Conservation (phyloP, 768 basidiomycete species). For the Calocera cornea region DNA sequence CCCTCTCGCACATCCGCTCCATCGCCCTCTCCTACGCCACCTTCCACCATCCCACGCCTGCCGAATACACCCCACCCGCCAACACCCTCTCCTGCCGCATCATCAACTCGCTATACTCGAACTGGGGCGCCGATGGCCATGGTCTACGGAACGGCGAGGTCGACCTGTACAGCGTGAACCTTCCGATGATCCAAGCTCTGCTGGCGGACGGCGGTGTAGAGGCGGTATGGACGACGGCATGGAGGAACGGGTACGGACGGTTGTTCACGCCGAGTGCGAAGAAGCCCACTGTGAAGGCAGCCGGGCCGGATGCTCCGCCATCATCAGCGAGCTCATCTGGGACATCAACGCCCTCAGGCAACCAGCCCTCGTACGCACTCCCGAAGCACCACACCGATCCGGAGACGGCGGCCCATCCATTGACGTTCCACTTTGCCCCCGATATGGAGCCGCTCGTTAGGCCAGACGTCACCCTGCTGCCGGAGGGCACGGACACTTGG, state of each 20-base stretch:
- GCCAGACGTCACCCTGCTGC: constrained; percentile 44
- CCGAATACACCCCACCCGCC: constrained; percentile 50
- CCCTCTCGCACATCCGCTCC: constrained; percentile 53
- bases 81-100: constrained; percentile 54
- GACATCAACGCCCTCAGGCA: constrained; percentile 14
- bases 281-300: constrained; percentile 21
- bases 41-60: constrained; percentile 54
- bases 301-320: constrained; percentile 33
- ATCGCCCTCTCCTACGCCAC: constrained; percentile 85
- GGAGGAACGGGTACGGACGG: constrained; percentile 72
- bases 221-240: constrained; percentile 69
- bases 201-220: constrained; percentile 46
- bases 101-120: constrained; percentile 58
- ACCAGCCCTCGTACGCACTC: constrained; percentile 10
- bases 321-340: not conserved
- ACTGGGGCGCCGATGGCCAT: constrained; percentile 64
- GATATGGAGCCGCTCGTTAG: constrained; percentile 55
- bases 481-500: constrained; percentile 71
- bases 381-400: constrained; percentile 5
- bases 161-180: constrained; percentile 76
- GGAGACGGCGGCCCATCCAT: constrained; percentile 14
- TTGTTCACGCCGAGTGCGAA: constrained; percentile 46
- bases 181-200: constrained; percentile 62
- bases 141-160: constrained; percentile 51
- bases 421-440: constrained; percentile 65